A percentile compares a stretch with the other conserved stretches of the same genome.
These are phyloP conservation scores for Flaveria sonorensis DNA, from an alignment of 129 eudicot species.

Conservation along the genomic window DNA sequence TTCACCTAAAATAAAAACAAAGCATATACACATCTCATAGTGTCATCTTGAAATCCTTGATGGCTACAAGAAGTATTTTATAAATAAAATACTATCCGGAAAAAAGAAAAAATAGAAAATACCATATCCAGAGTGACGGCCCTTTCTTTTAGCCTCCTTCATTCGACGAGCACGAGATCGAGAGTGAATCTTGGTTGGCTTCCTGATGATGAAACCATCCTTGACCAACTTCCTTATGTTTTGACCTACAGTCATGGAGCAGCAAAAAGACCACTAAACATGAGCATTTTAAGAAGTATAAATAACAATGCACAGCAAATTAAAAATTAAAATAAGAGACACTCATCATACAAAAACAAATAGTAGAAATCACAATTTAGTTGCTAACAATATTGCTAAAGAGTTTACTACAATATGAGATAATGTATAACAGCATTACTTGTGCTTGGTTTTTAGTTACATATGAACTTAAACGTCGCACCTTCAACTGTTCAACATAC, in stretches of 20 bases:
- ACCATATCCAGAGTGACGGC: slow-evolving; percentile 45
- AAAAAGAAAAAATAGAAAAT: background rate
- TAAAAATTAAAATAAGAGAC: background rate
- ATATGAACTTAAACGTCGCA: background rate
- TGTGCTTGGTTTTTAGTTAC: background rate
- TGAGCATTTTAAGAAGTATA: background rate
- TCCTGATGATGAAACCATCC: slow-evolving; percentile 57
- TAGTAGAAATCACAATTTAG: background rate
- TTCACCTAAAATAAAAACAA: background rate
- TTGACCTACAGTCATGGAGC: slow-evolving; percentile 34
- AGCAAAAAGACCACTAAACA: background rate
- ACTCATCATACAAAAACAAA: background rate
- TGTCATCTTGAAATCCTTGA: background rate
- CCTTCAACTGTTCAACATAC: background rate
- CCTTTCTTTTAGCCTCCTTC: slow-evolving; percentile 44
- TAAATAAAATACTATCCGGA: background rate
- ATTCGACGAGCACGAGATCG: slow-evolving; percentile 43
- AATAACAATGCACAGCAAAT: background rate
- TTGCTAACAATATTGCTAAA: background rate
- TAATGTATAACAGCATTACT: background rate
- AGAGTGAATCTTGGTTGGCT: slow-evolving; percentile 47
- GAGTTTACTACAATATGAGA: background rate
- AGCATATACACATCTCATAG: background rate
- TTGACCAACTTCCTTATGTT: slow-evolving; percentile 45
- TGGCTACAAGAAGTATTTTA: background rate